A percentile compares a stretch with the other conserved stretches of the same genome.
These are phyloP conservation scores for Penicillium tannophilum DNA, from an alignment of 495 filamentous ascomycete genomes.

Conservation along the genomic window DNA sequence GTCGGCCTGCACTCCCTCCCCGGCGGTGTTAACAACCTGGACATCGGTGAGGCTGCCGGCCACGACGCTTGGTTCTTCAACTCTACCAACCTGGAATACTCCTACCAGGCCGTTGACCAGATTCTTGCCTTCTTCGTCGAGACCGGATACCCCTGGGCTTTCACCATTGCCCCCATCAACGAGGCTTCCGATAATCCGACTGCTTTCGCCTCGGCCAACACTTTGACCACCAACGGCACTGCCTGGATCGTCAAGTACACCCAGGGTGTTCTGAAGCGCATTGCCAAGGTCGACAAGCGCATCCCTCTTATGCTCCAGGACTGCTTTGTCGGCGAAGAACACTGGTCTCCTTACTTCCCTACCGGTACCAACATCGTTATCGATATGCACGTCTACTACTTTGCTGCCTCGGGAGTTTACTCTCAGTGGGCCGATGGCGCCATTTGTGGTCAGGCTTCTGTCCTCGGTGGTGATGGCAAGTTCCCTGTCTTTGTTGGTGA, in stretches of 20 bases:
- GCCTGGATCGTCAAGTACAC: slow-evolving; percentile 18
- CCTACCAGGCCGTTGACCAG: slow-evolving; percentile 24
- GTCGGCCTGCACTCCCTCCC: slow-evolving; percentile 32
- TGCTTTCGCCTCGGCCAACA: slow-evolving; percentile 10
- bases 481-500: slow-evolving; percentile 21
- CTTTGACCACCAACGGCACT: slow-evolving; percentile 15
- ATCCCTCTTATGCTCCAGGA: slow-evolving; percentile 18
- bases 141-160: slow-evolving; percentile 24
- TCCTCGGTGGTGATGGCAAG: slow-evolving; percentile 18
- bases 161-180: slow-evolving; percentile 27
- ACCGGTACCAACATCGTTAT: slow-evolving; percentile 17
- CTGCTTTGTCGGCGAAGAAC: slow-evolving; percentile 19
- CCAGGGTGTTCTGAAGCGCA: slow-evolving; percentile 7
- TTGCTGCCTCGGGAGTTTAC: slow-evolving; percentile 19
- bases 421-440: slow-evolving; percentile 21
- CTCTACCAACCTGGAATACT: slow-evolving; percentile 29
- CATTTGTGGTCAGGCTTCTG: slow-evolving; percentile 18
- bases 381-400: slow-evolving; percentile 21
- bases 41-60: slow-evolving; percentile 28
- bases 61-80: slow-evolving; percentile 33
- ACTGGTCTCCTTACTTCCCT: slow-evolving; percentile 19
- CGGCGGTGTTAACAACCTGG: slow-evolving; percentile 27
- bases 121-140: slow-evolving; percentile 25
- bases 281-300: slow-evolving; percentile 15
- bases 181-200: slow-evolving; percentile 20